Base-by-base conservation (phyloP, 805 yeast species). In the Brettanomyces nanus region DNA sequence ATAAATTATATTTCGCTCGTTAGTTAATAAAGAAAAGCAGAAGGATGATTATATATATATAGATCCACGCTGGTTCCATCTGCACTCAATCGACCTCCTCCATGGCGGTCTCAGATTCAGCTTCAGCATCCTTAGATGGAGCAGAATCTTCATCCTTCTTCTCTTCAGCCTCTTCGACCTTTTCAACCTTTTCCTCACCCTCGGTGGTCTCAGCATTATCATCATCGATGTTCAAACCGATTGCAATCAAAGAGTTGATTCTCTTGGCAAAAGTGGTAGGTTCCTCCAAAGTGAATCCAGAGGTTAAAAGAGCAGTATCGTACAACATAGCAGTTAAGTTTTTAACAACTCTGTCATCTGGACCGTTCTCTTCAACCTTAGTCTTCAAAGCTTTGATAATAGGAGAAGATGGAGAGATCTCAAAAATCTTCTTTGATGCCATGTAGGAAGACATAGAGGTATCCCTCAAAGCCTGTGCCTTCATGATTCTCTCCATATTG, bases 401-500 rank as follows among this genome's bases (percentile, higher is more conserved):
- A 49, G 95, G 69, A 49, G 97, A 89, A 67, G 77, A 82, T 71
- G 99, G 97, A 58, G 97, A 90, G 54, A 92, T 87, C 77, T 92
- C 99, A 59, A 92, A 86, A 62, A 92, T 92, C 82, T 92, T 92
- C 87, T 92, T 92, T 40, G 98, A 92, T 35, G 97, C 83, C 99
- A 92, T 92, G 92, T 92, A 92, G 47, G 96, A 79, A 30, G 97
- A 87, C 98, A 92, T 92, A 55, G 95, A 77, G 56, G 95, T 85
- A 69, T 92, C 98, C 75, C 97, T 87, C 60, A 92, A 75, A 56
- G 99, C 98, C 77, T 92, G 99, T 46, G 98, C 98, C 78, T 92
- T 92, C 99, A 92, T 92, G 78, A 92, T 92, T 83, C 98, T 90
- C 77, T 92, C 99, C 98, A 92, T 92, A 78, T 92, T 92, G 61